A percentile compares a stretch with the other conserved stretches of the same genome.
Conservation (phyloP, 139 green algal genomes). For the Deuterostichococcus epilithicus region DNA sequence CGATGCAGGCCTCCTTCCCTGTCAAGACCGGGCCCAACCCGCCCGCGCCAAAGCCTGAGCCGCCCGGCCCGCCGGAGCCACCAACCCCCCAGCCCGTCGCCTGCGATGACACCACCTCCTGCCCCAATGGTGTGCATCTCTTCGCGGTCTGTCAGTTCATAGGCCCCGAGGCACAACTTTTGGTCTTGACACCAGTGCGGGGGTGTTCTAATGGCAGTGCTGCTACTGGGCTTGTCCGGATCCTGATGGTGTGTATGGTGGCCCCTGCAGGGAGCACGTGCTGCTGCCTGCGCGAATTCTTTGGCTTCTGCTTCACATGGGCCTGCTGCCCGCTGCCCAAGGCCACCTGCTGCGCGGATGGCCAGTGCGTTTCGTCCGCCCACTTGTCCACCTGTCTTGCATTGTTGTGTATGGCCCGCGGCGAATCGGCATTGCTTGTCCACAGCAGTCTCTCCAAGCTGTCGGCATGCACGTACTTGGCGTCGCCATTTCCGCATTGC, state of each 20-base stretch:
- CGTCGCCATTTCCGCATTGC: too few relatives aligned
- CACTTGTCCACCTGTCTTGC: too few relatives aligned
- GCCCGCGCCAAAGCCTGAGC: slow-evolving; percentile 22
- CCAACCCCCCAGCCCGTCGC: slow-evolving; percentile 43
- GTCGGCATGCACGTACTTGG: too few relatives aligned
- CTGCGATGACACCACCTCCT: slow-evolving; percentile 67
- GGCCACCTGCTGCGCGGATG: slow-evolving; percentile 25
- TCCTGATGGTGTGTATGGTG: neutral
- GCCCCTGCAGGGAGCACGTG: slow-evolving; percentile 63
- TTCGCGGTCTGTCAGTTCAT: too few relatives aligned
- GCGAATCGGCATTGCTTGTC: too few relatives aligned
- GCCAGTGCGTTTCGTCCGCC: too few relatives aligned
- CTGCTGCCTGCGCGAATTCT: slow-evolving; percentile 79
- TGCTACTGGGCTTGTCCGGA: neutral
- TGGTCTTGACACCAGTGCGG: neutral
- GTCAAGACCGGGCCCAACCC: slow-evolving; percentile 79
- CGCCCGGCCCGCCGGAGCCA: slow-evolving; percentile 32
- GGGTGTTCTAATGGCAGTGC: neutral
- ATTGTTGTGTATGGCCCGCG: too few relatives aligned
- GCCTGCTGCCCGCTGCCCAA: slow-evolving; percentile 87
- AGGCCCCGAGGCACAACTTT: too few relatives aligned
- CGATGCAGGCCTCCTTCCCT: slow-evolving; percentile 85
- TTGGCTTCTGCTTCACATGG: slow-evolving; percentile 78
- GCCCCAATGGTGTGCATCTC: slow-evolving; percentile 39
- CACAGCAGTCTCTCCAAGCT: too few relatives aligned